Base-by-base conservation (phyloP, 2,329 filamentous ascomycete genomes). In the Monosporascus sp. region DNA sequence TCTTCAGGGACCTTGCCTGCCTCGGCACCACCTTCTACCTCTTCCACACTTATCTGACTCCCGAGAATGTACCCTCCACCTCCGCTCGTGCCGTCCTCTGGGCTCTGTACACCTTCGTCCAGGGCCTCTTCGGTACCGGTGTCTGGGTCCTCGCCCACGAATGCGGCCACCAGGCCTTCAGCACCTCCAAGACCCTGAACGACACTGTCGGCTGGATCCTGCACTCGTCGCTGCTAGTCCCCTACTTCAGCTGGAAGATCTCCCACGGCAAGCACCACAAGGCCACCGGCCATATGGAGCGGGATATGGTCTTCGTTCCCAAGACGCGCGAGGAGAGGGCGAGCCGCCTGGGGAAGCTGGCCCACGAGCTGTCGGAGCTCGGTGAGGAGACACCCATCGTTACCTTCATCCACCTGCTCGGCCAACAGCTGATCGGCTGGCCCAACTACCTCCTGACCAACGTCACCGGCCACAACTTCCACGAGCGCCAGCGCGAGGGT, bases 231-330 rank as follows among this genome's bases (percentile, higher is more conserved):
- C 84, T 97, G 39, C 80, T 97, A 52, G 93, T 99, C 48, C 94
- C 94, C 22, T 99, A 97, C 79, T 99, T 97, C 79, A 96, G 90
- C 70, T 99, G 94, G 94, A 96, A 99, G 78, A 92, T 97, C 75
- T 96, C 91, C 61, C 94, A 99, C 78, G 89, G 90, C 78, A 96
- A 96, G 84, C 94, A 99, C 80, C 94, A 99, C 88, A 97, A 97
- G 83, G 91, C 92, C 59, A 99, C 94, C 39, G 94, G 92, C 65
- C 84, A 99, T 80, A 86, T 99, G 76, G 91, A 95, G 75, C 90
- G 93, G 63, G 94, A 99, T 75, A 99, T 99, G 94, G 94, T 97
- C 58, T 97, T 97, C 70, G 80, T 97, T n/a, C 94, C 94, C 55
- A 90, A 90, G 75, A 96, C 91, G 52, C 87, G 92, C 54, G 84